Evolutionary conservation across 169 alveolate species (phyloP).

Genomic region (Plasmodium blacklocki): DNA sequence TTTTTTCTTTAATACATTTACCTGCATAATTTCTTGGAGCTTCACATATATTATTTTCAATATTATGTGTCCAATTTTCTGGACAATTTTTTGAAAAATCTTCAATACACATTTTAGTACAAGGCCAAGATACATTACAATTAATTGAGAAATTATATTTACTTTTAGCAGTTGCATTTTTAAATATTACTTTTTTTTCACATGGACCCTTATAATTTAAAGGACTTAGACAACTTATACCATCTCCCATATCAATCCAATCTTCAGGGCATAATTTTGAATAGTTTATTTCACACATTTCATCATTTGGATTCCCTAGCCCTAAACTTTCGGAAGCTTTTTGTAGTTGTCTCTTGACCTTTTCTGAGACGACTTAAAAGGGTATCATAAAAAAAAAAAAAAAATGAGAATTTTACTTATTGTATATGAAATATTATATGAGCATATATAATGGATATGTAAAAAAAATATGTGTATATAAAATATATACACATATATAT

Average conservation of each 20-base stretch:
- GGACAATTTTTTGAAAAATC: slow-evolving; percentile 28
- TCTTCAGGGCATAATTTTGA: slow-evolving; percentile 84
- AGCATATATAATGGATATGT: not conserved
- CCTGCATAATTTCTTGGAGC: slow-evolving; percentile 79
- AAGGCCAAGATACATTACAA: slow-evolving; percentile 73
- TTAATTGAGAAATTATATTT: slow-evolving; percentile 37
- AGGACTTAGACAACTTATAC: slow-evolving; percentile 70
- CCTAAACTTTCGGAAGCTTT: slow-evolving; percentile 77
- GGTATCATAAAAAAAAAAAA: not conserved
- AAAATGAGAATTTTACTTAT: too few species aligned
- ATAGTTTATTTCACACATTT: slow-evolving; percentile 80
- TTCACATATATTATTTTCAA: slow-evolving; percentile 77
- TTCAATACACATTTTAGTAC: slow-evolving; percentile 20
- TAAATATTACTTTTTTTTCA: slow-evolving; percentile 41
- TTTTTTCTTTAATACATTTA: slow-evolving; percentile 78
- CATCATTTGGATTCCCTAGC: slow-evolving; percentile 75
- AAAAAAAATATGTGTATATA: not conserved
- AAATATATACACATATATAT: not conserved
- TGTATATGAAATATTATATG: too few species aligned
- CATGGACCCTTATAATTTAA: slow-evolving; percentile 45
- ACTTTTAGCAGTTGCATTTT: slow-evolving; percentile 35
- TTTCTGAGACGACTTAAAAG: slow-evolving; percentile 75
- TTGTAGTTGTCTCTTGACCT: slow-evolving; percentile 67
- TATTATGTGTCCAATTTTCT: slow-evolving; percentile 51
- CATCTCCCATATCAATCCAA: slow-evolving; percentile 79